A percentile compares a stretch with the other conserved stretches of the same genome.
Evolutionary conservation across 1,284 basidiomycete species (phyloP).

Genomic region (Ustilago tritici): DNA sequence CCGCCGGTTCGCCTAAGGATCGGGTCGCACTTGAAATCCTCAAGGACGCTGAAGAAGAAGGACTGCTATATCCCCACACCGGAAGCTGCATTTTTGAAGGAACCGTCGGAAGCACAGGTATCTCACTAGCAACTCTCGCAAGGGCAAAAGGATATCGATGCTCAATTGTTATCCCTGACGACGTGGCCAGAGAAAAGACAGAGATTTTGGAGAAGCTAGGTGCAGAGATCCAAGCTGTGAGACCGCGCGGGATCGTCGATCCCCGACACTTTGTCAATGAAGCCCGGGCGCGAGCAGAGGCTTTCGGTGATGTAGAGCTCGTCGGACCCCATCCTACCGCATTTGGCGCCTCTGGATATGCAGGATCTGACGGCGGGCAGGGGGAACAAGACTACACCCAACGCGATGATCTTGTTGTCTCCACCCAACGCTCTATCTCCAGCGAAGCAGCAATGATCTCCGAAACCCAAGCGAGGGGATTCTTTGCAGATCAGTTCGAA

Average conservation of each 20-base stretch:
- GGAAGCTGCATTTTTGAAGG: constrained; percentile 97
- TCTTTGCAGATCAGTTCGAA: constrained; percentile 86
- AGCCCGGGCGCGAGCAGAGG: constrained; percentile 57
- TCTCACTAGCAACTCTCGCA: constrained; percentile 86
- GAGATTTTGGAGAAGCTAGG: constrained; percentile 85
- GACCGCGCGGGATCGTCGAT: constrained; percentile 67
- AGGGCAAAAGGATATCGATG: constrained; percentile 76
- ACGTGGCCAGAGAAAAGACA: constrained; percentile 87
- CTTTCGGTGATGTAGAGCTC: constrained; percentile 56
- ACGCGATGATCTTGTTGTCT: constrained; percentile 56
- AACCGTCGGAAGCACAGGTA: constrained; percentile 96
- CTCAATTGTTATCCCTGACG: constrained; percentile 69
- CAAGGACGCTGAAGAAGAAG: constrained; percentile 87
- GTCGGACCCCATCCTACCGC: constrained; percentile 49
- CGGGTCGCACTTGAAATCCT: constrained; percentile 84
- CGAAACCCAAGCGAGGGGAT: constrained; percentile 63
- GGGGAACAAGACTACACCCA: constrained; percentile 34
- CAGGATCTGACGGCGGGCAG: constrained; percentile 28
- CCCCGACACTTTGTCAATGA: constrained; percentile 69
- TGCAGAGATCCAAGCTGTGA: constrained; percentile 80
- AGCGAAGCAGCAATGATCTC: constrained; percentile 24
- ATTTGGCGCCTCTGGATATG: constrained; percentile 26
- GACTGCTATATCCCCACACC: constrained; percentile 85
- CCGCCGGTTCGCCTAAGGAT: constrained; percentile 97
- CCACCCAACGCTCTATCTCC: constrained; percentile 21